Evolutionary conservation across 306 rosid genomes (phyloP), one percentile per base, ranked within the genome.

Genomic region (Pyrus betulifolia): DNA sequence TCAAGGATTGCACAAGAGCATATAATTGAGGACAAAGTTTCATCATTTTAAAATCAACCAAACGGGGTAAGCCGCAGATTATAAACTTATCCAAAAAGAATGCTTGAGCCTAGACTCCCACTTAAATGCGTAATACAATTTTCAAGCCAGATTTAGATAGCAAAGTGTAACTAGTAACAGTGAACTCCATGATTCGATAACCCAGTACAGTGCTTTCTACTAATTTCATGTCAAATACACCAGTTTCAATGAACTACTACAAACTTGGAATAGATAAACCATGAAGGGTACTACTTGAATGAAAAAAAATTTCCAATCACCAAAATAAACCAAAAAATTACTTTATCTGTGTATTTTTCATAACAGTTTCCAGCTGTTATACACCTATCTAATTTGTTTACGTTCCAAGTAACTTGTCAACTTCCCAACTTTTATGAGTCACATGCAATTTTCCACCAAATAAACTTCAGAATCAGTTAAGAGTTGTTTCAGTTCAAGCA

Each of bases 1-100:
- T 38, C 44, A 76, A 81, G 45, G 74, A 71, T 70, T 23, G 77
- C 55, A 80, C 27, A 30, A 17, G 62, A 19, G 61, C n/a, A 64
- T 11, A 45, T 11, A 54, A 55, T 23, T 46, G 10, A 69, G 51
- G 38, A 2, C 58, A 67, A 67, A 1, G 54, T 64, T 64, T 11
- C 71, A 13, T 35, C 54, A 35, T 23, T 70, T 35, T 46, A 15
- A 44, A 69, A 44, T 62, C 42, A 69, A 68, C 8, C 4, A 33
- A 72, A 59, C 12, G 49, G 11, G 13, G 1, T 8, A 22, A 22
- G 28, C 28, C 11, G 63, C 27, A 10, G 12, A 67, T 38, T 14
- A 19, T 22, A 70, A 28, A 70, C 62, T 18, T 19, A 17, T 14
- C 3, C 21, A 25, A 52, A 11, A 13, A 38, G 57, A 8, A 51